These are phyloP conservation scores for Metschnikowia cerradonensis DNA, from an alignment of 805 yeast species.

Conservation along the genomic window DNA sequence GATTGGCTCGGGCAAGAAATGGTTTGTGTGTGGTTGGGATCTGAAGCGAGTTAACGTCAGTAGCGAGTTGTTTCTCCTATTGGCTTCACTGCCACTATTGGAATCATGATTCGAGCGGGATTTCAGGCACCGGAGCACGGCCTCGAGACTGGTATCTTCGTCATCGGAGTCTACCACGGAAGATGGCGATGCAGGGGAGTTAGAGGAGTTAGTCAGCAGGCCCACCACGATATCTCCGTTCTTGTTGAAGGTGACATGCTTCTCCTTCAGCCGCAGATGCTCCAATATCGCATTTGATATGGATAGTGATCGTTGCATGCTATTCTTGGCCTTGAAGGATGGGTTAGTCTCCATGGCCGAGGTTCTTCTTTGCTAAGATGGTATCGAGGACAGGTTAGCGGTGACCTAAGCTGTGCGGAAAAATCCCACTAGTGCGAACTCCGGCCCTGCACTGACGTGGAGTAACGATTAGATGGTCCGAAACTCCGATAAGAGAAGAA, in stretches of 20 bases:
- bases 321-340: neutral
- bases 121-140: neutral
- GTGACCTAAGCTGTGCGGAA: neutral
- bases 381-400: neutral
- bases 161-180: slow-evolving; percentile 14
- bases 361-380: neutral
- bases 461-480: slow-evolving; percentile 3
- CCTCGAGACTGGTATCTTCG: slow-evolving; percentile 9
- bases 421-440: neutral
- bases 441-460: slow-evolving; percentile 2
- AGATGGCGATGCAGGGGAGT: slow-evolving; percentile 10
- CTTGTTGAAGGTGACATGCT: slow-evolving; percentile 20
- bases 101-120: neutral
- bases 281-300: slow-evolving; percentile 24
- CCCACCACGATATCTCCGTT: slow-evolving; percentile 16
- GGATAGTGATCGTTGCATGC: slow-evolving; percentile 19
- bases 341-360: neutral
- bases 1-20: slow-evolving; percentile 14
- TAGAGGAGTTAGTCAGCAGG: slow-evolving; percentile 11
- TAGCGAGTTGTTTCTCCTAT: slow-evolving; percentile 5
- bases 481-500: neutral
- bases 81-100: neutral
- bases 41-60: slow-evolving; percentile 14
- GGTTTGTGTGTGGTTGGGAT: slow-evolving; percentile 15
- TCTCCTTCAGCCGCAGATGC: slow-evolving; percentile 19